Evolutionary conservation across 257 asterid genomes (phyloP).

Genomic region (Vinca minor): DNA sequence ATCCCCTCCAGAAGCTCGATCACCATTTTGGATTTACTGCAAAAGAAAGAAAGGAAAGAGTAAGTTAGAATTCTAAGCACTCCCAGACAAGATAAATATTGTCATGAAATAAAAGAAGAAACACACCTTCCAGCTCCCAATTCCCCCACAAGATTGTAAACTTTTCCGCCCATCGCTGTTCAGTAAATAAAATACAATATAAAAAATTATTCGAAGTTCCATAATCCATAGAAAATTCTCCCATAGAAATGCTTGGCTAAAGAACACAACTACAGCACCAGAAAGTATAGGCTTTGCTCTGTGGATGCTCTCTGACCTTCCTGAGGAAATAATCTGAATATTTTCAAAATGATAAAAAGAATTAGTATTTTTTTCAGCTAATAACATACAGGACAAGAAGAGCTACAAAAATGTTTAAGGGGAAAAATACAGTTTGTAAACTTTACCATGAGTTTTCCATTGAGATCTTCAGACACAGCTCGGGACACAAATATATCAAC

Average conservation of each 20-base stretch:
- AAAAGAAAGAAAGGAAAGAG: conserved; percentile 13
- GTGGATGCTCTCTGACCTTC: conserved; percentile 53
- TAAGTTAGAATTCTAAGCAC: background rate
- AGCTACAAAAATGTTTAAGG: conserved; percentile 6
- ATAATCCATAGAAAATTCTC: background rate
- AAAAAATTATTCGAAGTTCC: background rate
- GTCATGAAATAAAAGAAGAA: conserved; percentile 18
- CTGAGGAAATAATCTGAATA: conserved; percentile 71
- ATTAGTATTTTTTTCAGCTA: conserved; percentile 14
- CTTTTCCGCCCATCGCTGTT: conserved; percentile 74
- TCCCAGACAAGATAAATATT: conserved; percentile 4
- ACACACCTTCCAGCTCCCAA: conserved; percentile 85
- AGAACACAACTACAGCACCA: conserved; percentile 38
- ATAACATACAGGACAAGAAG: conserved; percentile 17
- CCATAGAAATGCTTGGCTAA: conserved; percentile 17
- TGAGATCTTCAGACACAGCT: conserved; percentile 47
- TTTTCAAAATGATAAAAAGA: conserved; percentile 20
- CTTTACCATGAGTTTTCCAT: conserved; percentile 64
- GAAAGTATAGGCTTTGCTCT: conserved; percentile 69
- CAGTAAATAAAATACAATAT: conserved; percentile 21
- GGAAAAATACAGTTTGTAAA: conserved; percentile 1
- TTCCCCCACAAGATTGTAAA: conserved; percentile 58
- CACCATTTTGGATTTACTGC: conserved; percentile 84
- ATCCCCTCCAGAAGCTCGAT: conserved; percentile 94
- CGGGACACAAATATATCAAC: conserved; percentile 59